These are phyloP conservation scores for Beauveria sp. DNA, from an alignment of 2,329 filamentous ascomycete species.

Conservation along the genomic window DNA sequence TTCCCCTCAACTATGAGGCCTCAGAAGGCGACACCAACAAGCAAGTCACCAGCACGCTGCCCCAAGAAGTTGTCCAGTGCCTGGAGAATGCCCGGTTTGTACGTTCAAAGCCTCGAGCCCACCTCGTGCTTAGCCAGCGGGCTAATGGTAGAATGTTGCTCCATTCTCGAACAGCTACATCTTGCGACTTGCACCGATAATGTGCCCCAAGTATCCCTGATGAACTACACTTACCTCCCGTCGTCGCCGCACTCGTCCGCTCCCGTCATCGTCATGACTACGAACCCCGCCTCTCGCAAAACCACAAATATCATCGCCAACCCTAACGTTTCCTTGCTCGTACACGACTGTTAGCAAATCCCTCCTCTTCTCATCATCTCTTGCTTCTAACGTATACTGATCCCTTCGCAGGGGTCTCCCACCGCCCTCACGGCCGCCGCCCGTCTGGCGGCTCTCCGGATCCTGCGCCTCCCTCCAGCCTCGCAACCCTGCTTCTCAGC, in stretches of 20 bases:
- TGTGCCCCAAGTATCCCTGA: constrained; percentile 85
- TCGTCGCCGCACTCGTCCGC: constrained; percentile 58
- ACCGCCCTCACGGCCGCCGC: constrained; percentile 62
- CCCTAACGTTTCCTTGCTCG: constrained; percentile 83
- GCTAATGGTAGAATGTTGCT: background rate
- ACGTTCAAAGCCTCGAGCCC: constrained; percentile 24
- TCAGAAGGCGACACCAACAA: constrained; percentile 68
- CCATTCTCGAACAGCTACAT: constrained; percentile 61
- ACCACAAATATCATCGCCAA: constrained; percentile 77
- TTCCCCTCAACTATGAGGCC: constrained; percentile 66
- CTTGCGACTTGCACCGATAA: constrained; percentile 83
- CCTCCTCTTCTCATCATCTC: background rate
- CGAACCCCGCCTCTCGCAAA: constrained; percentile 70
- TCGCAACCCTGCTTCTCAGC: constrained; percentile 79
- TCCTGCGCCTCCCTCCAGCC: constrained; percentile 60
- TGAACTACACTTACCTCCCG: constrained; percentile 98
- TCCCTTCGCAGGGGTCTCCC: constrained; percentile 61
- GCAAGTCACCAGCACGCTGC: constrained; percentile 61
- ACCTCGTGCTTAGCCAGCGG: no score
- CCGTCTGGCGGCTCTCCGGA: constrained; percentile 55
- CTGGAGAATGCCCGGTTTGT: constrained; percentile 94
- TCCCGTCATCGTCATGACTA: constrained; percentile 96
- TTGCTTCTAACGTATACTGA: constrained; percentile 7
- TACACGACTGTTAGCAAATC: constrained; percentile 69
- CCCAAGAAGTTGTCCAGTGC: constrained; percentile 79